phyloP scores from a whole-genome alignment of 805 yeast species.

The Saccharomycopsis javanensis region DNA sequence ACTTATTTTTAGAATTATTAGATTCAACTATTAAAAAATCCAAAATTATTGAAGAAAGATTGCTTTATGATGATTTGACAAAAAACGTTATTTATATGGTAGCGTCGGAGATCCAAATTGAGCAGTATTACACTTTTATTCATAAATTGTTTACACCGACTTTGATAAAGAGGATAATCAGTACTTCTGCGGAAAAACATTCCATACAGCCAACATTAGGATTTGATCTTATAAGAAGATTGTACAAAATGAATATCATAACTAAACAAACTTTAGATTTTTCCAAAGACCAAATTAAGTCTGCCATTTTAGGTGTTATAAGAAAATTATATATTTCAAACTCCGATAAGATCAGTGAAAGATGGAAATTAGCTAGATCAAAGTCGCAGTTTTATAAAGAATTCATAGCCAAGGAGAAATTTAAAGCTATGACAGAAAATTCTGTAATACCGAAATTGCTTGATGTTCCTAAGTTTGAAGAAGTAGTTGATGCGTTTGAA shows the following conservation, averaged over 20 bases:
- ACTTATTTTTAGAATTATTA: neutral
- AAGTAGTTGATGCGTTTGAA: neutral
- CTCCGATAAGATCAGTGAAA: neutral
- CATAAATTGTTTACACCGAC: neutral
- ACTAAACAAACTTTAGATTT: neutral
- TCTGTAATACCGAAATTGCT: neutral
- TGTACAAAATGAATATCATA: neutral
- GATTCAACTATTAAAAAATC: neutral
- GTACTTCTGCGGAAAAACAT: neutral
- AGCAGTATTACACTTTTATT: neutral
- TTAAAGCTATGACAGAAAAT: slow-evolving; percentile 3
- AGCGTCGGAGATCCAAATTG: neutral
- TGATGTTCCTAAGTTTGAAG: neutral
- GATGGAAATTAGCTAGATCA: slow-evolving; percentile 2
- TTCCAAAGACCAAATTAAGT: neutral
- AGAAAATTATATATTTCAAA: slow-evolving; percentile 1
- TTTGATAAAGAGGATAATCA: neutral
- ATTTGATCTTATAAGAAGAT: neutral
- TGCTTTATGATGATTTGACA: neutral
- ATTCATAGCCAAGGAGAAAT: slow-evolving; percentile 2
- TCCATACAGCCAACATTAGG: neutral
- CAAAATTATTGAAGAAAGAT: neutral
- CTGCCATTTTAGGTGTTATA: neutral
- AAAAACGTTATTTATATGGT: neutral
- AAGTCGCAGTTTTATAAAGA: neutral